These are phyloP conservation scores for Rhinocladiella mackenziei DNA, from an alignment of 2,329 filamentous ascomycete species.

Conservation along the genomic window DNA sequence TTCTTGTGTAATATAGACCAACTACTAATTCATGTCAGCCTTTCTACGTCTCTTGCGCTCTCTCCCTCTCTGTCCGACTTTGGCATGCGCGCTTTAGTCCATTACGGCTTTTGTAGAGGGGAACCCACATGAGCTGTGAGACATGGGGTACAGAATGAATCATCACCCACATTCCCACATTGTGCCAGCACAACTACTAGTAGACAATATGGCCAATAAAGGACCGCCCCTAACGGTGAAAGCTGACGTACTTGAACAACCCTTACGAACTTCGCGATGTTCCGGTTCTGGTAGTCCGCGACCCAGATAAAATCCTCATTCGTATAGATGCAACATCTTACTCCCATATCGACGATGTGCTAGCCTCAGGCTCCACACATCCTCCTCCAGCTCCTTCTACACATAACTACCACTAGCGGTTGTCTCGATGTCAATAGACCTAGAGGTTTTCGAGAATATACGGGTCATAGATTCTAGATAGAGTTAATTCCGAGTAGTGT, in stretches of 20 bases:
- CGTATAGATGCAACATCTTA: constrained; percentile 47
- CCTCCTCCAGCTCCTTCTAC: constrained; percentile 40
- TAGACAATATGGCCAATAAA: no score
- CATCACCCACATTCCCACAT: no score
- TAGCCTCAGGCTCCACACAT: constrained; percentile 37
- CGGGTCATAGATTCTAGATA: constrained; percentile 28
- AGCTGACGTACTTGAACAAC: constrained; percentile 19
- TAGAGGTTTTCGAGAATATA: constrained; percentile 30
- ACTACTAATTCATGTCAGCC: no score
- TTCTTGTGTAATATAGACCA: no score
- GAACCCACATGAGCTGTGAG: no score
- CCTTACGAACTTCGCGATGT: constrained; percentile 24
- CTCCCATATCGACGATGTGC: constrained; percentile 44
- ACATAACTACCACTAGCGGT: constrained; percentile 46
- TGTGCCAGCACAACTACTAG: no score
- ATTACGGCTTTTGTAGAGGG: no score
- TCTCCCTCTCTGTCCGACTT: no score
- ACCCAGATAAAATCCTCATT: constrained; percentile 43
- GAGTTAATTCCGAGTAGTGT: constrained; percentile 27
- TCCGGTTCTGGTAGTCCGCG: constrained; percentile 39
- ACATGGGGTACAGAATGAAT: no score
- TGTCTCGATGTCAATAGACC: constrained; percentile 44
- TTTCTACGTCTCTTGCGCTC: no score
- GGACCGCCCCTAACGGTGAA: constrained; percentile 24
- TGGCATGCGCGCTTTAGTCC: no score